Conservation (phyloP, 129 eudicot species). For the Arctium lappa region DNA sequence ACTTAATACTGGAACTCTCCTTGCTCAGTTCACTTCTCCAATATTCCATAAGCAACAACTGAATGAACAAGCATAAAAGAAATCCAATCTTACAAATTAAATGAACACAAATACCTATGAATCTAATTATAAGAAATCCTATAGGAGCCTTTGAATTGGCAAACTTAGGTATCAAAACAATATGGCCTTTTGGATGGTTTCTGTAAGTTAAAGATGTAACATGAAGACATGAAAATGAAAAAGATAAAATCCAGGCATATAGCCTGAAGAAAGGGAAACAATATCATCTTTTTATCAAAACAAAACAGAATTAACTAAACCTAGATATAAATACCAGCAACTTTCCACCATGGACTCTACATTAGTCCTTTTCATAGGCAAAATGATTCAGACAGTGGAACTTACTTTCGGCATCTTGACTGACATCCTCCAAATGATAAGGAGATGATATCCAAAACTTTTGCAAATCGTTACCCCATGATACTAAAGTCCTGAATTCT, state of each 20-base stretch:
- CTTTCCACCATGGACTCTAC: background rate
- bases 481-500: background rate
- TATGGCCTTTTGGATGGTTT: background rate
- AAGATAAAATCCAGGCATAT: background rate
- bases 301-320: background rate
- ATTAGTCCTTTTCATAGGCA: background rate
- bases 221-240: background rate
- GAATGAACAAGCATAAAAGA: no score
- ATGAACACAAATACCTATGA: no score
- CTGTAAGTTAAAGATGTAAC: background rate
- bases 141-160: no score
- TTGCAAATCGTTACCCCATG: constrained; percentile 10
- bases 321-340: background rate
- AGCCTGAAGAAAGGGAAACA: background rate
- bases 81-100: no score
- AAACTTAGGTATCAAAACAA: no score
- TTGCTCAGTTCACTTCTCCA: no score
- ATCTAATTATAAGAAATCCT: no score
- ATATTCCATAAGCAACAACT: no score
- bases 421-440: constrained; percentile 23
- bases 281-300: background rate
- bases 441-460: constrained; percentile 34
- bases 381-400: background rate
- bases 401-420: constrained; percentile 21
- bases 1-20: no score